Evolutionary conservation across 176 grass and related monocot species (phyloP), one percentile per base, ranked within the genome.

Genomic region (Chrysopogon serrulatus): DNA sequence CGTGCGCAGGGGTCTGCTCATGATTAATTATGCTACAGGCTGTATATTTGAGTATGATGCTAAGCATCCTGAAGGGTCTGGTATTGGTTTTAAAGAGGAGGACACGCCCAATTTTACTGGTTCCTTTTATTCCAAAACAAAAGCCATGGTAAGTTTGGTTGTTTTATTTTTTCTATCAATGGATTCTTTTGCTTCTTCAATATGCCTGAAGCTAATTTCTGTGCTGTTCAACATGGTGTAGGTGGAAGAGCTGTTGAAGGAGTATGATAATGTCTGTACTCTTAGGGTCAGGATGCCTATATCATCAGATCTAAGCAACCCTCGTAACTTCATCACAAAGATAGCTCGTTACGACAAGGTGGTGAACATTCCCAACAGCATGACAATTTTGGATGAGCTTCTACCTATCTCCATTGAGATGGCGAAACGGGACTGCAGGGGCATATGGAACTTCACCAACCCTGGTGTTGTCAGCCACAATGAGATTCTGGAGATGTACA

Each of bases 11-110:
- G 92, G 92, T 18, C 81, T 94, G 74, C 82, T 91, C 62, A 81
- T 94, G 86, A 81, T 94, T 41, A 94, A 94, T 78, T 94, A 94
- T 91, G 89, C 89, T 62, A 91, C 89, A 77, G 89, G 89, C 17
- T 94, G 89, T 84, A 91, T 94, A 74, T 94, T 94, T 84, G 86
- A 91, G 83, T 94, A 91, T 68, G 86, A 89, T 81, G 63, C 67
- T 69, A 78, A 82, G 48, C 92, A 94, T 16, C 80, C 86, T 17
- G 82, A 89, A 86, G 83, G 83, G 13, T 91, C 89, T 62, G 89
- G 86, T 33, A 87, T 94, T 62, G 92, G 92, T 43, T 94, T 94
- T 64, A 89, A 89, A 61, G 91, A 91, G 85, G 88, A 91, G 82
- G 91, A 94, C 68, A 88, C 7, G 2, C 88, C 91, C 5, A 93